These are phyloP conservation scores for Smithsoniella earleae DNA, from an alignment of 163 green algal genomes.

Conservation along the genomic window DNA sequence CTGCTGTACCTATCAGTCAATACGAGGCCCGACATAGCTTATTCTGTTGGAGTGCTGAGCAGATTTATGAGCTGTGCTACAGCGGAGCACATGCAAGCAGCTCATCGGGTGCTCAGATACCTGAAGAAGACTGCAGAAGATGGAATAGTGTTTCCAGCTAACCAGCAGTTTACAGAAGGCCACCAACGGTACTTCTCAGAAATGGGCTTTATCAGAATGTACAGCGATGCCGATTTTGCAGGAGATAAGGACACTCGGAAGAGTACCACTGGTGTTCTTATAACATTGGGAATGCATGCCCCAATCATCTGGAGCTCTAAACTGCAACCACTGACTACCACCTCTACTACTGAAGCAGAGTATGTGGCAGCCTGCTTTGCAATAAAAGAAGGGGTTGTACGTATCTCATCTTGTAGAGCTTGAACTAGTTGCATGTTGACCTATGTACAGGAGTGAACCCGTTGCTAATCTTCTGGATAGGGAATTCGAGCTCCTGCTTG, in stretches of 20 bases:
- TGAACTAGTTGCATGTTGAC: no score
- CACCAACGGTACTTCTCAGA: not conserved
- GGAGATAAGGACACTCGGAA: conserved; percentile 34
- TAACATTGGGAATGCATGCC: conserved; percentile 7
- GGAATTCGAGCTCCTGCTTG: no score
- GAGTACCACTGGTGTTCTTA: conserved; percentile 38
- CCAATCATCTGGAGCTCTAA: conserved; percentile 41
- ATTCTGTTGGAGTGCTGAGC: conserved; percentile 36
- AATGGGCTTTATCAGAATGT: conserved; percentile 9
- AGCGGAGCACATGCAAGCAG: conserved; percentile 35
- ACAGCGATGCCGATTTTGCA: conserved; percentile 41
- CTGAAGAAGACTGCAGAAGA: conserved; percentile 31
- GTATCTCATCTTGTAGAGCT: no score
- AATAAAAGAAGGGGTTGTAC: conserved; percentile 38
- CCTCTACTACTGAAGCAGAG: conserved; percentile 44
- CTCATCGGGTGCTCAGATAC: conserved; percentile 39
- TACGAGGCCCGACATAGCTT: conserved; percentile 41
- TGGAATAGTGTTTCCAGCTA: conserved; percentile 32
- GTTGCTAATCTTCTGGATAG: no score
- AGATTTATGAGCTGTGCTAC: conserved; percentile 36
- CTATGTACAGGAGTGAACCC: no score
- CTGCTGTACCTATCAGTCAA: conserved; percentile 41
- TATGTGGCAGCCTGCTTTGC: conserved; percentile 42
- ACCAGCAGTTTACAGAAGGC: not conserved
- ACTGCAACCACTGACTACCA: conserved; percentile 40